Evolutionary conservation across 2,329 filamentous ascomycete genomes (phyloP).

Genomic region (Fusarium pseudonygamai): DNA sequence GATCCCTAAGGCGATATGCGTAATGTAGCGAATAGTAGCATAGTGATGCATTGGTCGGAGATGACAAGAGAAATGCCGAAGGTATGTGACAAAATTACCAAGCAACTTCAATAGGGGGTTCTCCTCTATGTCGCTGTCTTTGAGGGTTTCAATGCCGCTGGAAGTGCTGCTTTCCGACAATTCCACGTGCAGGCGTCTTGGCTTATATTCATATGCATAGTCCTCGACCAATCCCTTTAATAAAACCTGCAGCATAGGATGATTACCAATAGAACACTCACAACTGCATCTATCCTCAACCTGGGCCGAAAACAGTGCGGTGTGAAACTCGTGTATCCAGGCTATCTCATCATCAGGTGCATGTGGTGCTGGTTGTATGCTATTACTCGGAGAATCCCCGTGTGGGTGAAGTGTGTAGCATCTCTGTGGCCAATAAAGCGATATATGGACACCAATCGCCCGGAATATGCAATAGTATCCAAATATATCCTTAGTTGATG

Average conservation of each 20-base stretch:
- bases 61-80: background rate
- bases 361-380: too few relatives aligned
- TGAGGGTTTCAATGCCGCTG: too few relatives aligned
- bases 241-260: too few relatives aligned
- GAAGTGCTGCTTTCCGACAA: background rate
- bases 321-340: background rate
- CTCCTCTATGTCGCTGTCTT: too few relatives aligned
- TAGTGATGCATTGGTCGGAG: background rate
- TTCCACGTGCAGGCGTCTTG: too few relatives aligned
- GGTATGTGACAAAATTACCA: accelerated
- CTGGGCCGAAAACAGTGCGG: accelerated
- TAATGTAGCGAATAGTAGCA: background rate
- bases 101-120: background rate
- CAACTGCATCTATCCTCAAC: background rate
- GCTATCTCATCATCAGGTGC: accelerated
- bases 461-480: accelerated
- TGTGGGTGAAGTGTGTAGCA: too few relatives aligned
- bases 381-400: too few relatives aligned
- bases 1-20: accelerated
- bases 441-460: too few relatives aligned
- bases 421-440: too few relatives aligned
- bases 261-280: accelerated
- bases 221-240: too few relatives aligned
- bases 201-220: too few relatives aligned
- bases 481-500: accelerated